phyloP scores from a whole-genome alignment of 2,329 filamentous ascomycete species.

The Myotisia sp. region DNA sequence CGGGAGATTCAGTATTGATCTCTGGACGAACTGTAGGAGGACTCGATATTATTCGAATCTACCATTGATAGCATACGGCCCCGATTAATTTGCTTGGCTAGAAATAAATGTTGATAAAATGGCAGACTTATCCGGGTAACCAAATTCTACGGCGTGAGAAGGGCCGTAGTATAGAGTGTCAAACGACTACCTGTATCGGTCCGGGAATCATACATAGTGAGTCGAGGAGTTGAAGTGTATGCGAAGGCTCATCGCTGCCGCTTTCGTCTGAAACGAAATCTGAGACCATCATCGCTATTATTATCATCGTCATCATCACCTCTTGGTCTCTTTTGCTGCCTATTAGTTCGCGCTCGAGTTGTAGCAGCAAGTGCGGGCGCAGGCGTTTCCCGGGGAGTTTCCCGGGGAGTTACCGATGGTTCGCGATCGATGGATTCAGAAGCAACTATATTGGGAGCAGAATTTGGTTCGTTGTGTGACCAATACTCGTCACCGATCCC shows the following conservation, averaged over 20 bases:
- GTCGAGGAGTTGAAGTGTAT: neutral
- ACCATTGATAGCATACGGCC: no score
- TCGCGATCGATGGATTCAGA: no score
- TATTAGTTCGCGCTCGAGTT: neutral
- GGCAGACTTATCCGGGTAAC: no score
- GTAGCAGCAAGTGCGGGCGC: neutral
- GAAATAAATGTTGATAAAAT: no score
- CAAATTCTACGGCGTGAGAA: no score
- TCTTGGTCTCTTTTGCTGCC: slow-evolving; percentile 13
- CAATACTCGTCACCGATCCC: slow-evolving; percentile 67
- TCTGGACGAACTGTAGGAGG: no score
- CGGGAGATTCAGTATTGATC: no score
- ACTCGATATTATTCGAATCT: no score
- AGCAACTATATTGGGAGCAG: no score
- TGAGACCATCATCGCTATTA: slow-evolving; percentile 41
- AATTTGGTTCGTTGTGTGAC: slow-evolving; percentile 30
- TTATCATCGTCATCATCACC: slow-evolving; percentile 41
- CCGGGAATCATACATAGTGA: neutral
- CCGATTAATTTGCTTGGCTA: no score
- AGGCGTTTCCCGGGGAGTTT: slow-evolving; percentile 4
- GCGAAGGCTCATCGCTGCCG: slow-evolving; percentile 13
- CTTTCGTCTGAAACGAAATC: slow-evolving; percentile 41
- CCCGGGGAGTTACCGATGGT: slow-evolving; percentile 20
- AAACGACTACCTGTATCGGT: no score
- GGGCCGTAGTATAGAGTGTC: no score